Base-by-base conservation (phyloP, 2,329 filamentous ascomycete genomes). In the Periconia macrospinosa region DNA sequence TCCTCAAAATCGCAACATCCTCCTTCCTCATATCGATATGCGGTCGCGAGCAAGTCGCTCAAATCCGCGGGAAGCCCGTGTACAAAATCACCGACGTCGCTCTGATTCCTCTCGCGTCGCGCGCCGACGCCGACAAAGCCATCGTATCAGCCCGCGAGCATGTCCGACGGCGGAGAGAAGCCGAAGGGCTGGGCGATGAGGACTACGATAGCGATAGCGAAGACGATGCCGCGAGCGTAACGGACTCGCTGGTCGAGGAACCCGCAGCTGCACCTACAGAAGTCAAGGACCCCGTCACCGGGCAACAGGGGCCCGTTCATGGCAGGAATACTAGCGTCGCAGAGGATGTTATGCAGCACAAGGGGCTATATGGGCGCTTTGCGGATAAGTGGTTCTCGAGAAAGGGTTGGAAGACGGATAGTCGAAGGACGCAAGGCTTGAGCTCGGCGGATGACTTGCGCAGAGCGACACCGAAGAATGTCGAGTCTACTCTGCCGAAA, bases 341-440 rank as follows among this genome's bases (percentile, higher is more conserved):
- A 0, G 87, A 96, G 72, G 90, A 97, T 76, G 92, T 97, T 1
- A 93, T 97, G 50, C 85, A 86, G 37, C 87, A 85, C 53, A 88
- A 86, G 62, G 92, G 92, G 0, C 87, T 86, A 58, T 97, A 97
- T 72, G 93, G 92, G 5, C 83, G 90, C 37, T 97, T 97, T 71
- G 91, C 93, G 0, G 85, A 92, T 58, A 86, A 88, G 55, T 99
- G 94, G 94, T 94, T 97, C 69, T 94, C 91, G 42, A 86, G 85
- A 59, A 88, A 86, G 56, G 92, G 90, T 0, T 93, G 92, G 89
- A 87, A 86, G 49, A 78, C 86, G 55, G 88, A 90, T 55, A 86
- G 86, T 60, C 84, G 86, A 62, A 82, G 87, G 23, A 83, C 83
- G 46, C 83, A 92, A 66, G 90, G 89, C 6, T 77, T 92, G 71